Evolutionary conservation across 129 eudicot species (phyloP), one percentile per base, ranked within the genome.

Genomic region (Centrapalus pauciflorus): DNA sequence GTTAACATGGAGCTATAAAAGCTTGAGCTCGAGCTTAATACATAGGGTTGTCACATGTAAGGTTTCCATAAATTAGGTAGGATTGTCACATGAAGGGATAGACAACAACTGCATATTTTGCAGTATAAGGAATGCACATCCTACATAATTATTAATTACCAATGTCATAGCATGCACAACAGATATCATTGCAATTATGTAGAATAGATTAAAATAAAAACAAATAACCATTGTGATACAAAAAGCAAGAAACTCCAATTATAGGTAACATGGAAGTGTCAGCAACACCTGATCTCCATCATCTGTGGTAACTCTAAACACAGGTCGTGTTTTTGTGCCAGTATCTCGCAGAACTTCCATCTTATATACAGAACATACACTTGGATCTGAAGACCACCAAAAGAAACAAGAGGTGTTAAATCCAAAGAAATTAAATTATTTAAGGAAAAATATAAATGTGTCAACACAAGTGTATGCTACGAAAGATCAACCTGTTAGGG

Each of bases 311-410:
- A 89, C 90, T 75, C 81, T 86, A 79, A 89, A 89, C 34, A 89
- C 74, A 41, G 83, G 88, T 74, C 76, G 80, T 29, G 70, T 61
- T 79, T 79, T 83, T 64, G 81, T 41, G 67, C 64, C 86, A 68
- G 77, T 64, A 79, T 86, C 88, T 89, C 90, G 64, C 48, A 83
- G 76, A 19, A 89, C 96, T 77, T 89, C 90, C 96, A 89, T 89
- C 84, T 74, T 86, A 75, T 86, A 89, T 46, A 62, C 65, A 46
- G 78, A 49, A 62, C 52, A 48, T 57, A 79, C 61, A 72, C 82
- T 79, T 55, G 88, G 84, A 81, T 89, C 96, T 89, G 81, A 56
- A 64, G n/a, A 7, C 63, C 34, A 58, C 25, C 38, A 59, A 37
- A 25, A 33, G 23, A 64, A 61, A 38, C 24, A 6, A 33, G 27